Evolutionary conservation across 225 moss, liverwort and hornwort species (phyloP).

Genomic region (Anthoceros angustus): DNA sequence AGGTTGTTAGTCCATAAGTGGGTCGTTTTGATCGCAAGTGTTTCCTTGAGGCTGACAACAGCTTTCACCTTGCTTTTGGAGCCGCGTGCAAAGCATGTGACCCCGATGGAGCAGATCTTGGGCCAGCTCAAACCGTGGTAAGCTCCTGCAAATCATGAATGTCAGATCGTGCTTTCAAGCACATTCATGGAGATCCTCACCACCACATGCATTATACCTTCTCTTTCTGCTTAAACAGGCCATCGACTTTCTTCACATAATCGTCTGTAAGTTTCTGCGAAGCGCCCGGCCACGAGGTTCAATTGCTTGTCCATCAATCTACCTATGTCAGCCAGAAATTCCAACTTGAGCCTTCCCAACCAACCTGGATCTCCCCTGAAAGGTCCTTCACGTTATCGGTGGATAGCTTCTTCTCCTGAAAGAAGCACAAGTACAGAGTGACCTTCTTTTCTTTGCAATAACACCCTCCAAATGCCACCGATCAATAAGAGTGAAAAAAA

Average conservation of each 20-base stretch:
- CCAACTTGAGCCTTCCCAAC: not conserved
- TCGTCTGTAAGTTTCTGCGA: conserved; percentile 93
- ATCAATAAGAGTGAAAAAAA: conserved; percentile 7
- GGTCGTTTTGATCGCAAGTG: no score
- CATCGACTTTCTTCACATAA: conserved; percentile 77
- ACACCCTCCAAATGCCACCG: not conserved
- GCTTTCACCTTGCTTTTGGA: no score
- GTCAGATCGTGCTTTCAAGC: not conserved
- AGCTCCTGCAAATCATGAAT: no score
- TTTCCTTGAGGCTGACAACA: no score
- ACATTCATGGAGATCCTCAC: not conserved
- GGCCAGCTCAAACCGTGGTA: no score
- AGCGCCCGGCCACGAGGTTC: not conserved
- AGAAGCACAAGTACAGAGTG: not conserved
- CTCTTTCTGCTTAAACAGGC: conserved; percentile 77
- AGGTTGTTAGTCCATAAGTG: no score
- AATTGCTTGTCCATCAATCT: not conserved
- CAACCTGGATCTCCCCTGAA: conserved; percentile 76
- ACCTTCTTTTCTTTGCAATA: not conserved
- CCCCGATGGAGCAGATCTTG: no score
- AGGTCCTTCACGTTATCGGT: conserved; percentile 73
- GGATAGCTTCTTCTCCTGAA: conserved; percentile 82
- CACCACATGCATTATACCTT: conserved; percentile 28
- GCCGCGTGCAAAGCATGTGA: no score
- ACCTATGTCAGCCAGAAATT: no score